A percentile compares a stretch with the other conserved stretches of the same genome.
These are phyloP conservation scores for Diplosphaera chodatii DNA, from an alignment of 139 green algal species.

Conservation along the genomic window DNA sequence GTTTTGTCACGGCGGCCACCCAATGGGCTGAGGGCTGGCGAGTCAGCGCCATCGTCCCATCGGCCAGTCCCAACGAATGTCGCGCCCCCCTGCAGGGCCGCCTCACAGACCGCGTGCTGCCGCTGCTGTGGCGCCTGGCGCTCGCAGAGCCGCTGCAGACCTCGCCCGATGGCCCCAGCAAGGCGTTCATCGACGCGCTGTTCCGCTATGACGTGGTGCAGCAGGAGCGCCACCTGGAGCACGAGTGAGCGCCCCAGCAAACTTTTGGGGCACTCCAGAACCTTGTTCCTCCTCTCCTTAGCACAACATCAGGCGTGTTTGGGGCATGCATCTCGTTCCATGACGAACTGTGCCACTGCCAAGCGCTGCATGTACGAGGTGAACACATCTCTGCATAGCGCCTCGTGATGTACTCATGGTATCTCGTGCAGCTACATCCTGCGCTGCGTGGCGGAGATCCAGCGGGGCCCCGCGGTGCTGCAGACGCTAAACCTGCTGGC, in stretches of 20 bases:
- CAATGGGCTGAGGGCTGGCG: too few relatives aligned
- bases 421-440: background rate
- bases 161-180: slow-evolving; percentile 12
- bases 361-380: too few relatives aligned
- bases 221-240: background rate
- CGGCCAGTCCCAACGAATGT: too few relatives aligned
- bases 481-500: background rate
- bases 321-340: too few relatives aligned
- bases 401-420: too few relatives aligned
- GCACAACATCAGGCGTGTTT: too few relatives aligned
- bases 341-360: too few relatives aligned
- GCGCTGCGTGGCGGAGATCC: background rate
- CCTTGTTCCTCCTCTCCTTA: too few relatives aligned
- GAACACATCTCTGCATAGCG: too few relatives aligned
- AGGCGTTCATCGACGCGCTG: slow-evolving; percentile 24
- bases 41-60: too few relatives aligned
- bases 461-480: background rate
- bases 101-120: slow-evolving; percentile 32
- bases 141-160: slow-evolving; percentile 33
- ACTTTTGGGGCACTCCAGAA: too few relatives aligned
- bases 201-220: slow-evolving; percentile 12
- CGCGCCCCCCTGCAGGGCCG: slow-evolving; percentile 3
- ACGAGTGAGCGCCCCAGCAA: background rate
- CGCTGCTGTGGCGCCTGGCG: slow-evolving; percentile 51
- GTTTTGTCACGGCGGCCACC: too few relatives aligned